phyloP scores from a whole-genome alignment of 306 rosid genomes.

The Vigna unguiculata region DNA sequence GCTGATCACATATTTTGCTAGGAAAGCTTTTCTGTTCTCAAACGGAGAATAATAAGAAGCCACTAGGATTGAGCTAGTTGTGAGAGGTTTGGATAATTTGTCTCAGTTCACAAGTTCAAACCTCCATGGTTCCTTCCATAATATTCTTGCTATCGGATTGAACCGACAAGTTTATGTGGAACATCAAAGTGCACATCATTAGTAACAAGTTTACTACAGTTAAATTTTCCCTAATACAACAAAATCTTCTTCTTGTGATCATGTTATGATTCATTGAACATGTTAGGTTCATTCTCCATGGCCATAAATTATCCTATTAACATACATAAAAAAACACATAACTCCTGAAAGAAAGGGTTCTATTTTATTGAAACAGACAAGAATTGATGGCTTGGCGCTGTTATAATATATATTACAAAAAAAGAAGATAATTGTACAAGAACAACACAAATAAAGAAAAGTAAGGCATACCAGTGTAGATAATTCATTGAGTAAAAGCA shows the following conservation, averaged over 20 bases:
- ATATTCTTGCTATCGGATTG: constrained; percentile 1
- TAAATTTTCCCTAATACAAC: constrained; percentile 9
- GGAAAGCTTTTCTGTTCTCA: constrained; percentile 13
- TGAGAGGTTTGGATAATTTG: background rate
- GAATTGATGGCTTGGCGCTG: background rate
- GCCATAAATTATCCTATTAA: constrained; percentile 21
- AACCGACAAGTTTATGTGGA: constrained; percentile 28
- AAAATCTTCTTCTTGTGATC: constrained; percentile 24
- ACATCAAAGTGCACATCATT: constrained; percentile 18
- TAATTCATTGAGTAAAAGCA: constrained; percentile 98
- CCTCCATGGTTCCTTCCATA: background rate
- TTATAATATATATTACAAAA: background rate
- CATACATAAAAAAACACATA: constrained; percentile 6
- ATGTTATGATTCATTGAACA: constrained; percentile 33
- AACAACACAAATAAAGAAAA: constrained; percentile 21
- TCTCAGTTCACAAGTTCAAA: background rate
- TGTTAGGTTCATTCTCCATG: constrained; percentile 7
- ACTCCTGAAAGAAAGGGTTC: background rate
- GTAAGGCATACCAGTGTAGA: constrained; percentile 83
- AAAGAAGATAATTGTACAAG: background rate
- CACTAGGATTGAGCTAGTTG: background rate
- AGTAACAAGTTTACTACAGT: constrained; percentile 27
- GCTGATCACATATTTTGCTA: constrained; percentile 2
- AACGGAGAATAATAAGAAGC: constrained; percentile 6
- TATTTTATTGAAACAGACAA: constrained; percentile 5